Percentiles rank a stretch among this genome's conserved stretches.
Conservation (phyloP, 2,329 filamentous ascomycete species). For the Cladosporium sp. region DNA sequence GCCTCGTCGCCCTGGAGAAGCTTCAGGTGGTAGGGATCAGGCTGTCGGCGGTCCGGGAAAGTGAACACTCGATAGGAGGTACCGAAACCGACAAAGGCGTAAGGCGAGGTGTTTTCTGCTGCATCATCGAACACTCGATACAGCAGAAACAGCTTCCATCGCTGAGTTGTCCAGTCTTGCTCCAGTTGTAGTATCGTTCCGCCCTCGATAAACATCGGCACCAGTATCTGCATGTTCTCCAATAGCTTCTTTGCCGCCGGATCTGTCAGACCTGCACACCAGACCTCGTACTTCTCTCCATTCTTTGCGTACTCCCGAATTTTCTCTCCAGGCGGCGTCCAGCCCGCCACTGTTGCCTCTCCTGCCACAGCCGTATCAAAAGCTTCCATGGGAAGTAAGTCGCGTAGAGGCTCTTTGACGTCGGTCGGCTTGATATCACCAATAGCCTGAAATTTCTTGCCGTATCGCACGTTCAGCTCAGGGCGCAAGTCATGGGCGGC, state of each 20-base stretch:
- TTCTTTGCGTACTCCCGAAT: conserved; percentile 57
- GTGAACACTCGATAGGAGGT: conserved; percentile 79
- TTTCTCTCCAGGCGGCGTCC: conserved; percentile 69
- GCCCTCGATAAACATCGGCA: conserved; percentile 86
- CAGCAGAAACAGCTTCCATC: conserved; percentile 90
- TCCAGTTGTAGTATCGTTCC: conserved; percentile 71
- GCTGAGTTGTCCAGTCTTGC: conserved; percentile 64
- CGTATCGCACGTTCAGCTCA: conserved; percentile 63
- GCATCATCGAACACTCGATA: conserved; percentile 23
- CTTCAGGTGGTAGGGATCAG: not conserved
- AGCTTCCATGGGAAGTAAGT: conserved; percentile 62
- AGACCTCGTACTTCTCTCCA: conserved; percentile 71
- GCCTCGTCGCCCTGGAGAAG: not conserved
- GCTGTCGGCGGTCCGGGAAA: conserved; percentile 24
- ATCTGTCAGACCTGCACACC: conserved; percentile 70
- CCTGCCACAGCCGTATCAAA: conserved; percentile 18
- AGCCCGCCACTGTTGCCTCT: conserved; percentile 39
- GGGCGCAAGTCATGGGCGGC: conserved; percentile 71
- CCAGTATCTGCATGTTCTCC: conserved; percentile 73
- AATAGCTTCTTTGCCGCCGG: conserved; percentile 63
- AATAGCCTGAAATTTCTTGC: conserved; percentile 62
- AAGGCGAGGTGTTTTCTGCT: conserved; percentile 45
- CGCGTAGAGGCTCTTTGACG: conserved; percentile 56
- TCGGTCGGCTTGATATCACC: conserved; percentile 65
- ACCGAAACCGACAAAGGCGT: conserved; percentile 80